Evolutionary conservation across 192 early-diverging fungal species (phyloP), one percentile per base, ranked within the genome.

Genomic region (Entomortierella parvispora): DNA sequence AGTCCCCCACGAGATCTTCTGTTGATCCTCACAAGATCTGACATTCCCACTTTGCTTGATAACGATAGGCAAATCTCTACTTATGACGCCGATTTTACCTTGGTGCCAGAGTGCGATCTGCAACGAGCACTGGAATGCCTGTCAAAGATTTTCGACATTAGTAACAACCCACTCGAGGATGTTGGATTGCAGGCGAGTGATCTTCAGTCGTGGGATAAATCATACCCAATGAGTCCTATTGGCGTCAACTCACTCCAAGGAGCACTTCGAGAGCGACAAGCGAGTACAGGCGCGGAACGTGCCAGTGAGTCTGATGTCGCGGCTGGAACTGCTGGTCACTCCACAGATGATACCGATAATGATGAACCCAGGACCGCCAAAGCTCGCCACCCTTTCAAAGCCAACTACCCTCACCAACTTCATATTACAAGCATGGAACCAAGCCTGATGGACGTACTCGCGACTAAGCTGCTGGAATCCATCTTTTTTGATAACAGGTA

Each of bases 371-470:
- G 55, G 31, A 53, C n/a, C 2, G 32, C 34, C 20, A 65, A 47
- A 45, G 5, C 59, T 23, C 40, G 71, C 23, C 74, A 77, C 48
- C 65, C 65, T 1, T 77, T 68, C 58, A 68, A 68, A 2, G 61
- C 54, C 37, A 31, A 68, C 50, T 77, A 64, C 29, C 61, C 74
- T 33, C 66, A 68, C 22, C 47, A 61, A 17, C 32, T 77, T 34
- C 74, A 77, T 45, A 77, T 77, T 28, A 68, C 74, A 3, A 77
- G 74, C 49, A 77, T 77, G 74, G 74, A 77, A 18, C 34, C 68
- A 47, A 68, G 66, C 31, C 51, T 62, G 25, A 64, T 77, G 65
- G 61, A 53, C 47, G 31, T 68, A 23, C 66, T 77, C 22, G 74
- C 74, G 29, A 77, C 68, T 26, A 40, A 31, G 12, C 37, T 77